Evolutionary conservation across 2,329 filamentous ascomycete genomes (phyloP).

Genomic region (Talaromyces piceae): DNA sequence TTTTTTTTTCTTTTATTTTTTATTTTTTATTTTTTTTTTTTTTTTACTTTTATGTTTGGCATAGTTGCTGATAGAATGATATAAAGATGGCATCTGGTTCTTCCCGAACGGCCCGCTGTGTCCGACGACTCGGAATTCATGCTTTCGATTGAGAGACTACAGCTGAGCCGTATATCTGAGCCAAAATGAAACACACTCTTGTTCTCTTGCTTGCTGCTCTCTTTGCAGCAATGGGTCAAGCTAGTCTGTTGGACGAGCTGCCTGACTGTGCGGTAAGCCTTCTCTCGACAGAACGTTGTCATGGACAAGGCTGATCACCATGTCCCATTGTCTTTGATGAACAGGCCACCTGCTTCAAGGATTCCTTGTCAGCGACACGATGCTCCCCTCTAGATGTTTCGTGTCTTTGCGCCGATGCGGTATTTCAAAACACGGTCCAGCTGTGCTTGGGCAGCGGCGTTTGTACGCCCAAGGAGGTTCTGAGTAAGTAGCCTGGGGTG

Average conservation of each 20-base stretch:
- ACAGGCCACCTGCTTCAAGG: constrained; percentile 8
- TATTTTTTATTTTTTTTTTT: background rate
- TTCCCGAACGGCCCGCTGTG: background rate
- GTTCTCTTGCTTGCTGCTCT: background rate
- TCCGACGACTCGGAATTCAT: background rate
- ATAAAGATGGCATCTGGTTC: background rate
- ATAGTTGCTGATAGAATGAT: background rate
- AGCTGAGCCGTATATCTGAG: too few species aligned
- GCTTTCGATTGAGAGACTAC: background rate
- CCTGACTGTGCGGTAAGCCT: constrained; percentile 9
- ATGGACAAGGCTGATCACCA: background rate
- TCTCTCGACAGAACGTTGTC: background rate
- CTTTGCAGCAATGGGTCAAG: background rate
- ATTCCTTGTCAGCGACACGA: constrained; percentile 5
- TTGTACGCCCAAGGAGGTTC: constrained; percentile 9
- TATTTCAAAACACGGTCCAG: constrained; percentile 7
- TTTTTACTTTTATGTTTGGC: background rate
- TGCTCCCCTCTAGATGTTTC: constrained; percentile 4
- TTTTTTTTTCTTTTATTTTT: background rate
- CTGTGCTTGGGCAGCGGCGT: constrained; percentile 6
- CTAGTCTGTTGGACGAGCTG: constrained; percentile 4
- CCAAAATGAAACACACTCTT: constrained; percentile 2
- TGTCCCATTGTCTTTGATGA: too few species aligned
- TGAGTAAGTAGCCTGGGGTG: constrained; percentile 3
- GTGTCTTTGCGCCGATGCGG: constrained; percentile 7